These are phyloP conservation scores for Hanseniaspora lindneri DNA, from an alignment of 805 yeast species.

Conservation along the genomic window DNA sequence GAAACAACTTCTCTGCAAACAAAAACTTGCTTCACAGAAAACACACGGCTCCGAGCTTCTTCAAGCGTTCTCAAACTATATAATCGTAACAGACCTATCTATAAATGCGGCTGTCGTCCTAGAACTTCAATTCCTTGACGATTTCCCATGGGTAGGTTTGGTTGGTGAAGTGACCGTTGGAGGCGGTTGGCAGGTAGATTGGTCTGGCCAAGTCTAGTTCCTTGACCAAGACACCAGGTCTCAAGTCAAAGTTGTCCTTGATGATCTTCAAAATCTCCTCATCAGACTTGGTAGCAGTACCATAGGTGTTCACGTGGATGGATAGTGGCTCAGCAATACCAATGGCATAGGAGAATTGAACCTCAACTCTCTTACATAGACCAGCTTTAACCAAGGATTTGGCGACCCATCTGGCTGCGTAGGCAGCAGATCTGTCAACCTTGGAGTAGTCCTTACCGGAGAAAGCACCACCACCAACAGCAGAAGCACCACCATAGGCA, in stretches of 20 bases:
- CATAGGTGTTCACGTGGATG: constrained; percentile 94
- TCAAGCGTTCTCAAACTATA: no score
- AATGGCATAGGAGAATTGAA: constrained; percentile 97
- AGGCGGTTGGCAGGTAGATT: constrained; percentile 96
- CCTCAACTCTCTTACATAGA: constrained; percentile 91
- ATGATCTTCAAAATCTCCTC: constrained; percentile 85
- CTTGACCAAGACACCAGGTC: constrained; percentile 98
- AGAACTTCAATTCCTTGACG: constrained; percentile 66
- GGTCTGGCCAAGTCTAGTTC: constrained; percentile 98
- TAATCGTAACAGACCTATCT: not conserved
- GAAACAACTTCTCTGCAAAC: no score
- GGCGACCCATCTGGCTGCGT: constrained; percentile 99
- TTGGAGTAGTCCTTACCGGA: constrained; percentile 99
- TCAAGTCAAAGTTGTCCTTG: constrained; percentile 89
- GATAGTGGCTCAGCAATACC: constrained; percentile 99
- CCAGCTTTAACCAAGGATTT: constrained; percentile 93
- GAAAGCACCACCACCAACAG: constrained; percentile 99
- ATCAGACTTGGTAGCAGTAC: constrained; percentile 84
- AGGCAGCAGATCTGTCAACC: constrained; percentile 99
- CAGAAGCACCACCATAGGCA: constrained; percentile 99
- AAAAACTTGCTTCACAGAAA: no score
- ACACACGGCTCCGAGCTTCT: no score
- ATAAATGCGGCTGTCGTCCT: constrained; percentile 22
- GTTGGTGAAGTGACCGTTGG: constrained; percentile 99
- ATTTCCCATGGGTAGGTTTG: constrained; percentile 98